Evolutionary conservation across 768 basidiomycete species (phyloP).

Genomic region (Saitozyma podzolica): DNA sequence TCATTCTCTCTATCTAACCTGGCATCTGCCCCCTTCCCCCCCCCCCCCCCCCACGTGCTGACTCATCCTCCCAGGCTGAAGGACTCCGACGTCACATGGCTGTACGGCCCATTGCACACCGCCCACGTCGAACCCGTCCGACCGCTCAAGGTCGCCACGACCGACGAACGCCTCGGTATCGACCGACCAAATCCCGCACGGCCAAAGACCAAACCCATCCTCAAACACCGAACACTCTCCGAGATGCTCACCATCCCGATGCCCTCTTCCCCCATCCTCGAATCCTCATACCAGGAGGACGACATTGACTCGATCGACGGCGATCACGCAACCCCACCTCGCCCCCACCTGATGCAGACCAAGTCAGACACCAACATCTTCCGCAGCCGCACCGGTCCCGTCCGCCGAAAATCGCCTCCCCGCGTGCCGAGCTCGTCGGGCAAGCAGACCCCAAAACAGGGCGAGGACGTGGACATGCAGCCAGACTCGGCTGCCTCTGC

Average conservation of each 20-base stretch:
- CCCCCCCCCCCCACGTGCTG: neutral
- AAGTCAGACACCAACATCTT: constrained; percentile 85
- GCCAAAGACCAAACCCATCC: constrained; percentile 70
- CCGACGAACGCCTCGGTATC: constrained; percentile 62
- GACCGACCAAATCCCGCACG: constrained; percentile 20
- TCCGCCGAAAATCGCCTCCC: constrained; percentile 71
- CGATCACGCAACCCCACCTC: constrained; percentile 43
- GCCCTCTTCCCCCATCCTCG: constrained; percentile 65
- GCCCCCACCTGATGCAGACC: constrained; percentile 72
- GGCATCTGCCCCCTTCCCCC: neutral
- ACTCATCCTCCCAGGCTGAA: constrained; percentile 71
- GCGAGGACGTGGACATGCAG: constrained; percentile 13
- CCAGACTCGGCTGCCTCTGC: constrained; percentile 19
- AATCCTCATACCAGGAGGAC: constrained; percentile 46
- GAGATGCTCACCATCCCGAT: constrained; percentile 80
- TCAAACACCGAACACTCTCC: constrained; percentile 90
- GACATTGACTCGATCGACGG: constrained; percentile 57
- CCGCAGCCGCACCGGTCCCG: constrained; percentile 29
- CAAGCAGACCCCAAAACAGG: constrained; percentile 5
- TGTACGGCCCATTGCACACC: constrained; percentile 94
- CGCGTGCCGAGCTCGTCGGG: constrained; percentile 56
- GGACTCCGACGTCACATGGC: constrained; percentile 98
- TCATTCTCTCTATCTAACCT: neutral
- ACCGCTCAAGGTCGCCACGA: constrained; percentile 60
- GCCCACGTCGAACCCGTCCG: constrained; percentile 76